Conservation (phyloP, 2,329 filamentous ascomycete genomes). For the Coniochaeta hoffmannii region DNA sequence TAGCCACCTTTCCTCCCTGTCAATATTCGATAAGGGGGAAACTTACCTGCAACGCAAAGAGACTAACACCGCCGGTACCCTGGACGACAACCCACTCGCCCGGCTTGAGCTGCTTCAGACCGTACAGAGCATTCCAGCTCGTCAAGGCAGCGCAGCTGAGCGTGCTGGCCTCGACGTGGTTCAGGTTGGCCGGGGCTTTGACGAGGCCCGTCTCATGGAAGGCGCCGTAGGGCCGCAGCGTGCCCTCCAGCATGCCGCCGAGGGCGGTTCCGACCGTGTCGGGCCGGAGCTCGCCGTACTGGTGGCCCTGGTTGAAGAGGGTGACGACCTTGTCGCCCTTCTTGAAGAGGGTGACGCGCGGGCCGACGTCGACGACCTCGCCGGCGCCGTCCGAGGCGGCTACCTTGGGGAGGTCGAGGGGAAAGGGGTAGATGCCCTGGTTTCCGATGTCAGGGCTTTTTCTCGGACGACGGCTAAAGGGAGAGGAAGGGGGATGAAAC, state of each 20-base stretch:
- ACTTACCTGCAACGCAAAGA: conserved; percentile 51
- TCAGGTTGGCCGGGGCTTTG: conserved; percentile 48
- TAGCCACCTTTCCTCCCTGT: not conserved
- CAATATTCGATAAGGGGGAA: not conserved
- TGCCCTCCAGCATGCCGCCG: conserved; percentile 61
- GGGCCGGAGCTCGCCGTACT: conserved; percentile 30
- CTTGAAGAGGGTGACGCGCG: conserved; percentile 39
- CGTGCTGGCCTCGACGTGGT: conserved; percentile 45
- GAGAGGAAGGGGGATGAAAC: not conserved
- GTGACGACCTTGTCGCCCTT: conserved; percentile 49
- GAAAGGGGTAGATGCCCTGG: conserved; percentile 38
- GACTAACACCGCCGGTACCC: conserved; percentile 62
- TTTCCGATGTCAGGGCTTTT: not conserved
- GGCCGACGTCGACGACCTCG: conserved; percentile 42
- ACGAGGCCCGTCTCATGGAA: conserved; percentile 65
- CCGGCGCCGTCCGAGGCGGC: conserved; percentile 47
- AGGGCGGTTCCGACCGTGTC: conserved; percentile 40
- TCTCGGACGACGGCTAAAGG: no score
- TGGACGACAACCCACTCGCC: conserved; percentile 57
- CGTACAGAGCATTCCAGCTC: conserved; percentile 60
- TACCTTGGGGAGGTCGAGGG: conserved; percentile 33
- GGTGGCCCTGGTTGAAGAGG: conserved; percentile 53
- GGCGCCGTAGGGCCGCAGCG: conserved; percentile 57
- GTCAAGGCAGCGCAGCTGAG: conserved; percentile 54
- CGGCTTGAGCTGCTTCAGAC: conserved; percentile 42